Evolutionary conservation across 2,329 filamentous ascomycete species (phyloP), one percentile per base, ranked within the genome.

Genomic region (Fusarium succisae): DNA sequence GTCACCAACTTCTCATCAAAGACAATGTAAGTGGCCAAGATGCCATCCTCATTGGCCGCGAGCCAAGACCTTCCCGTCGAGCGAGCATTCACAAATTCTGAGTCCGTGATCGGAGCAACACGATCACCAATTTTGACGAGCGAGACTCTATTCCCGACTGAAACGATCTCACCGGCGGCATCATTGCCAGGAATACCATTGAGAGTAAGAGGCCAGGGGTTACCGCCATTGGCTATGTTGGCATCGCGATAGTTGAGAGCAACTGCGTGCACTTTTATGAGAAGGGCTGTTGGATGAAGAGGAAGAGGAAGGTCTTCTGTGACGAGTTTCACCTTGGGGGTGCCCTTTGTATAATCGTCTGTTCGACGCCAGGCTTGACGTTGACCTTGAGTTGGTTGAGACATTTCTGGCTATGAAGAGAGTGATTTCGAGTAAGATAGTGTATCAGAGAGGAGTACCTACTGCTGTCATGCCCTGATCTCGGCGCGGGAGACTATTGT

Each of bases 41-140:
- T 82, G 1, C 85, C 85, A 64, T 86, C 84, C 57, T 83, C 83
- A 61, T 86, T 80, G 0, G 83, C 83, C 6, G 83, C 84, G 9
- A 86, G 77, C 84, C 84, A 86, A 4, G 82, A 83, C 28, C 84
- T 74, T 2, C 72, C 79, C 12, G 76, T 53, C 44, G 83, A 80
- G 13, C 82, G 80, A 1, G 81, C 82, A 0, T 83, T 84, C 8
- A 86, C 74, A 66, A 83, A 81, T 59, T 83, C 79, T 1, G 83
- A 82, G 62, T 84, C 81, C n/a, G 76, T 81, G 10, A 82, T 82
- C 8, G 84, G 82, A 5, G 79, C 76, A 11, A 82, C 84, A 1
- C 81, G 77, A 54, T 85, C 83, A 1, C 84, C 83, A 7, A 81
- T 48, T 4, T 43, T 61, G 14, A 85, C 71, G 5, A 65, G 44